Evolutionary conservation across 2,329 filamentous ascomycete genomes (phyloP), one percentile per base, ranked within the genome.

Genomic region (Parastagonospora avenae): DNA sequence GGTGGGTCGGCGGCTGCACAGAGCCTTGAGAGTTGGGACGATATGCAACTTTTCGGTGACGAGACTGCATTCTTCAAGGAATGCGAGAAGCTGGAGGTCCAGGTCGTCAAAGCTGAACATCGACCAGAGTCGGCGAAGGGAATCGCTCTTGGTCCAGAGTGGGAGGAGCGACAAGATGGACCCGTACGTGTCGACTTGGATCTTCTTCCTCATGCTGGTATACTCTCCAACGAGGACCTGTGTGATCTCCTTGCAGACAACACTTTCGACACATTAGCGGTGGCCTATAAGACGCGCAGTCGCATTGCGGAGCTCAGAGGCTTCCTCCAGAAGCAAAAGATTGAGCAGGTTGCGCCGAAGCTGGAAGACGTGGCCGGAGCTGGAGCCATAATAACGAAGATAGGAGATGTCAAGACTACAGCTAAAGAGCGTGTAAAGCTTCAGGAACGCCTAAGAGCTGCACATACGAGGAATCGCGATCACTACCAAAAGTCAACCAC

Each of bases 321-420:
- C 4, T 63, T 70, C 14, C 44, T 72, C 4, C 51, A 60, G 29
- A 43, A 31, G 15, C 67, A 72, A 46, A 73, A 68, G 49, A 38
- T 64, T 12, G 60, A 70, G 30, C 62, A 68, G 36, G 42, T 70
- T 5, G 41, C 54, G 4, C 52, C 70, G 10, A 67, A 64, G 41
- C 42, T 71, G 1, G 67, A 71, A 39, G 70, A 73, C 43, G 47
- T 65, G 2, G 51, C 66, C 12, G 68, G 66, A 16, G 70, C 67
- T n/a, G 57, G 50, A 28, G 36, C 42, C 1, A 63, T 73, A n/a
- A 59, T 73, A 16, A 45, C 57, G 8, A 46, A 51, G 42, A 55
- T 73, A 53, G 55, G 52, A 2, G 42, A 58, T 1, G 15, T 46
- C 0, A 42, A 41, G 4, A 44, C 55, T 1, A 59, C 42, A 10